Base-by-base conservation (phyloP, 768 basidiomycete genomes). In the Amanita phalloides region DNA sequence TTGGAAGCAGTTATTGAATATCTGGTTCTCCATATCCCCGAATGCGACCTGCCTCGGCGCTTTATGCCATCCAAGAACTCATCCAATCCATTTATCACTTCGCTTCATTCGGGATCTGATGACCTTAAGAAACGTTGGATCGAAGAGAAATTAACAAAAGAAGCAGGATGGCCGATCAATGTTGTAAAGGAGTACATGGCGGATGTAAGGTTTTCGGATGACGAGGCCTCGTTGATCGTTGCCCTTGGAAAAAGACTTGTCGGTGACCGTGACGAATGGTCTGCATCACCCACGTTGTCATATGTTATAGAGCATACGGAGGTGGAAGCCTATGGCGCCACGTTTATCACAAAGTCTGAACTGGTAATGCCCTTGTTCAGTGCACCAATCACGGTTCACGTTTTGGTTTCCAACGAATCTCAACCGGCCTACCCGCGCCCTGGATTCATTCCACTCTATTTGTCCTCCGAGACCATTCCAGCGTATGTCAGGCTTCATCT, bases 401-500 rank as follows among this genome's bases (percentile, higher is more conserved):
- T 94, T 45, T 59, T 90, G 25, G 68, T 83, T 21, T 75, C 79
- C 23, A 54, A 67, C 3, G 61, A 69, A 20, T 73, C 75, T 21
- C 64, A 64, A 0, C 13, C 7, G 43, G 37, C 45, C 21, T 63
- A 77, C 65, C 59, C 74, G 58, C 53, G 74, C 56, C 60, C 70
- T 61, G 67, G 64, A 20, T 77, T 80, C 51, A 77, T 83, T 0
- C 79, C 89, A 0, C 78, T 93, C 67, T 95, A 84, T 62, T 62
- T 95, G 49, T 76, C 83, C 1, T 90, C 89, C 1, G 60, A 68
- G 0, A 75, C 78, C 1, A 71, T 85, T 3, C 78, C 93, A 0
- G 77, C 90, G 1, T 95, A 95, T 64, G 70, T 94, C 51, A 82
- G 90, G 20, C 76, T 95, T 3, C 83, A 94, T 60, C 74, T 96